Evolutionary conservation across 2,329 filamentous ascomycete species (phyloP).

Genomic region (Myotisia sp.): DNA sequence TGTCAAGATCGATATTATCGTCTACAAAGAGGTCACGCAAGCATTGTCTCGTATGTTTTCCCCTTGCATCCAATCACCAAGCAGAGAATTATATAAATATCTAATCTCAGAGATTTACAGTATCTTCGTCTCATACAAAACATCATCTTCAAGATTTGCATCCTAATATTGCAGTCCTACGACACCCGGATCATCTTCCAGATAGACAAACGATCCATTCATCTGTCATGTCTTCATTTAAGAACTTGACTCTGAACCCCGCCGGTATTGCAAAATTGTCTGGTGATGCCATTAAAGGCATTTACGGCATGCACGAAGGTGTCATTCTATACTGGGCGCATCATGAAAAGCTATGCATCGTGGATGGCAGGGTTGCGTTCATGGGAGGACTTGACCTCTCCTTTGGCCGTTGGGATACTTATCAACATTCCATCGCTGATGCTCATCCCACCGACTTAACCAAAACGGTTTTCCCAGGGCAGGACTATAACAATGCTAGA

Average conservation of each 20-base stretch:
- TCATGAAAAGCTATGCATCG: constrained; percentile 93
- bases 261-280: constrained; percentile 50
- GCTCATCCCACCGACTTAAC: constrained; percentile 59
- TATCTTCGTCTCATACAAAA: constrained; percentile 70
- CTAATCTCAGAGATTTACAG: constrained; percentile 22
- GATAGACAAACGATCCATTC: constrained; percentile 54
- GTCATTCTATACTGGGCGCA: constrained; percentile 96
- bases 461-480: constrained; percentile 77
- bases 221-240: constrained; percentile 41
- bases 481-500: constrained; percentile 96
- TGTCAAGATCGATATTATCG: constrained; percentile 84
- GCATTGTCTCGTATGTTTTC: constrained; percentile 57
- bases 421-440: constrained; percentile 74
- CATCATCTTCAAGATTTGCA: constrained; percentile 89
- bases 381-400: constrained; percentile 90
- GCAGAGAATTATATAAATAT: background rate
- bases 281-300: constrained; percentile 55
- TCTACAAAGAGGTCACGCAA: constrained; percentile 83
- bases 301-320: constrained; percentile 71
- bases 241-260: constrained; percentile 42
- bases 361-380: constrained; percentile 82
- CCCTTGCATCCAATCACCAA: constrained; percentile 8
- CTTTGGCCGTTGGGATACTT: constrained; percentile 85
- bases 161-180: constrained; percentile 83
- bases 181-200: constrained; percentile 77